A percentile compares a stretch with the other conserved stretches of the same genome.
These are phyloP conservation scores for Rubia tinctorum DNA, from an alignment of 305 asterid species.

Conservation along the genomic window DNA sequence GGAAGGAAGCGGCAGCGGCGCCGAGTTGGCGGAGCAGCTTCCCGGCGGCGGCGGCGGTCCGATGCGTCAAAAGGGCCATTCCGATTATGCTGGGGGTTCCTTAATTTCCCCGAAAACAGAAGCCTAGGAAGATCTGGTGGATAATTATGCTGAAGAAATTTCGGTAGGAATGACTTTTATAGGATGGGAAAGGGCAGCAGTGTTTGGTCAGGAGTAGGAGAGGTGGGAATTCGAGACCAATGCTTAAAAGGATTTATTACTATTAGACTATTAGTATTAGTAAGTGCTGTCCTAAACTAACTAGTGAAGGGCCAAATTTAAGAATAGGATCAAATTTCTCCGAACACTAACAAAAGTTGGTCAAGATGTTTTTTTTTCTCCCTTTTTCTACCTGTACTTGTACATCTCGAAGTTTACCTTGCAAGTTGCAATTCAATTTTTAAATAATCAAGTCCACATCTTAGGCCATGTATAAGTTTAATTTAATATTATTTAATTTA, in stretches of 20 bases:
- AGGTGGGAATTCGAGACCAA: not conserved
- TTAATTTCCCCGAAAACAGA: not conserved
- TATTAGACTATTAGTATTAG: too few species aligned
- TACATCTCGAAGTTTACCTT: too few species aligned
- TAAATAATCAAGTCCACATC: too few species aligned
- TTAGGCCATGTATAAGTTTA: too few species aligned
- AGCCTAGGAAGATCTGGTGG: not conserved
- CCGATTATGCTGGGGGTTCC: constrained; percentile 10
- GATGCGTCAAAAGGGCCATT: constrained; percentile 70
- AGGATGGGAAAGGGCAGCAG: not conserved
- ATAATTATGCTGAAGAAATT: not conserved
- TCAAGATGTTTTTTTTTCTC: not conserved
- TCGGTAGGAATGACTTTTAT: not conserved
- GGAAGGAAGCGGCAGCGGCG: constrained; percentile 38
- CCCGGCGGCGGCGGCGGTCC: constrained; percentile 28
- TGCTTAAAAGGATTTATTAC: not conserved
- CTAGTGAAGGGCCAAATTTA: not conserved
- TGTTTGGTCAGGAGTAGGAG: constrained; percentile 2
- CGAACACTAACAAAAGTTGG: not conserved
- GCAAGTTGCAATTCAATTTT: too few species aligned
- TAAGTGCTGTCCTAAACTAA: not conserved
- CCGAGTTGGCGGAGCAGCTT: constrained; percentile 34
- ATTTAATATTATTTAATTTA: too few species aligned
- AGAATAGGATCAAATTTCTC: not conserved
- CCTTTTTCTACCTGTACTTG: too few species aligned